Evolutionary conservation across 2,329 filamentous ascomycete species (phyloP), one percentile per base, ranked within the genome.

Genomic region (Phaeoacremonium minimum): DNA sequence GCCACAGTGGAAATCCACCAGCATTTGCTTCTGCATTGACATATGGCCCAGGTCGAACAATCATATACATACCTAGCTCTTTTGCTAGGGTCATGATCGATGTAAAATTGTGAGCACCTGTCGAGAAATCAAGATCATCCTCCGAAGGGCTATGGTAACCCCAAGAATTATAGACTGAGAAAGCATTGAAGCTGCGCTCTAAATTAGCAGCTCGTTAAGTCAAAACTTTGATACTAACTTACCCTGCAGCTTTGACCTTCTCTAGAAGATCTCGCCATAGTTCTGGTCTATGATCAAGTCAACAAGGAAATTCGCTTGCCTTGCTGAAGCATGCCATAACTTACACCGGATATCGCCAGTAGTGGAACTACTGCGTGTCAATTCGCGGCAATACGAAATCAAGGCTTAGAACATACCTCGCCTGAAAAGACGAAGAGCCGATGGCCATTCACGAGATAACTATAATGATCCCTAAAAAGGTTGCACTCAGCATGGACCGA

Each of bases 21-120:
- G 71, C 76, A 43, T 73, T 80, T 4, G 75, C 66, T 49, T 83
- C 80, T 2, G 77, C 79, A 43, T 83, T 83, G 39, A 79, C 69
- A 38, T 83, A 83, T 0, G 77, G 77, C 0, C 78, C 77, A 1
- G 77, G 75, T 1, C 77, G 63, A 2, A 71, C 66, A 18, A 78
- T 68, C 28, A 76, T 64, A 43, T 76, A 77, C 28, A 77, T 55
- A 3, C 73, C 74, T 16, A 75, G 56, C 28, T 73, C 62, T 43
- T 75, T 67, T 4, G 74, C 73, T 17, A 75, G 60, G 18, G 71
- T 66, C 35, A 75, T 67, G 28, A 78, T 63, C 7, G 59, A 56
- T 5, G 66, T 68, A 40, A 77, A 71, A 45, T 78, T 63, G 40
- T 72, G 74, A 4, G 72, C 69, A 4, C 68, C 72, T 11, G 58